Percentiles rank a stretch among this genome's conserved stretches.
phyloP scores from a whole-genome alignment of 345 rosid genomes.

The Camelina sativa region DNA sequence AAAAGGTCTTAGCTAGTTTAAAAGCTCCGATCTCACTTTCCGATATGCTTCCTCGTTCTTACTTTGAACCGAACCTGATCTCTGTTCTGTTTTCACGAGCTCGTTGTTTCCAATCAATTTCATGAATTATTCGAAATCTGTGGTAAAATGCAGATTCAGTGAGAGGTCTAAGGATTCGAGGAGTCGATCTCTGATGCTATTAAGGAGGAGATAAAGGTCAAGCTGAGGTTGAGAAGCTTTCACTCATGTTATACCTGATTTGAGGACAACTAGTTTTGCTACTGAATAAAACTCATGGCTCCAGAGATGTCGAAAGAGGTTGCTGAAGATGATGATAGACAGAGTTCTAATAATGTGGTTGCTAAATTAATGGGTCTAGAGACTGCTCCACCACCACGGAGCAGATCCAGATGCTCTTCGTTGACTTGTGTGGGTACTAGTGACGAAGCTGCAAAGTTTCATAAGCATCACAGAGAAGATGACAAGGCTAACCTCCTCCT shows the following conservation, averaged over 20 bases:
- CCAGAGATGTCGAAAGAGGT: slow-evolving; percentile 81
- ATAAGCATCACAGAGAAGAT: slow-evolving; percentile 6
- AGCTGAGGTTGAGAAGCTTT: background rate
- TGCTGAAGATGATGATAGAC: slow-evolving; percentile 50
- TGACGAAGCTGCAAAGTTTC: background rate
- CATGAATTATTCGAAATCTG: background rate
- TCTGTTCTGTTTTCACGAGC: background rate
- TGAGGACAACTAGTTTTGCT: slow-evolving; percentile 9
- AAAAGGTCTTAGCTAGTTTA: background rate
- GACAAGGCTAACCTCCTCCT: background rate
- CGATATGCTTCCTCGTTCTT: slow-evolving; percentile 13
- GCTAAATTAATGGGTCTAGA: slow-evolving; percentile 99
- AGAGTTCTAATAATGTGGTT: slow-evolving; percentile 64
- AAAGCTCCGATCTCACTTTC: slow-evolving; percentile 42
- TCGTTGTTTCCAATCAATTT: background rate
- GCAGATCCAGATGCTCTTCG: slow-evolving; percentile 34
- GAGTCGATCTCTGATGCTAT: background rate
- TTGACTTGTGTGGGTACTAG: slow-evolving; percentile 4
- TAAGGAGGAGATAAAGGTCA: background rate
- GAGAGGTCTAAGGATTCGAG: background rate
- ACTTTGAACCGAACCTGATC: background rate
- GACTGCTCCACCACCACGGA: slow-evolving; percentile 35
- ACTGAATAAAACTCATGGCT: slow-evolving; percentile 55
- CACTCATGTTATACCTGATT: background rate
- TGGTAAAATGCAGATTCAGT: slow-evolving; percentile 26